These are phyloP conservation scores for Codiaeum variegatum DNA, from an alignment of 441 rosid genomes.

Conservation along the genomic window DNA sequence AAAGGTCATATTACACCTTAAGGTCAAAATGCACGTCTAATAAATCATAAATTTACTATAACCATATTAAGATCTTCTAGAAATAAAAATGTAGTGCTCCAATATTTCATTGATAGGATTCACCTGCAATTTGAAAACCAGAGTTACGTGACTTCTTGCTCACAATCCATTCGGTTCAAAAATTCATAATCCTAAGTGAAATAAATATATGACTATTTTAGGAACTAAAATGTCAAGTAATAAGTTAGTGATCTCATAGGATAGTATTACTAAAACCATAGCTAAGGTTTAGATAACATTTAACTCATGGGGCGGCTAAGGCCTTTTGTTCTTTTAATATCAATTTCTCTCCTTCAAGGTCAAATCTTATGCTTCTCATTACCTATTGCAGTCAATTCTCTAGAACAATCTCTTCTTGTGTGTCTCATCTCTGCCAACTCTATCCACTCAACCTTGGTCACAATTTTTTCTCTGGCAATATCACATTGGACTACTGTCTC, in stretches of 20 bases:
- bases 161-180: conserved; percentile 32
- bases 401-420: conserved; percentile 31
- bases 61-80: conserved; percentile 16
- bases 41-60: conserved; percentile 25
- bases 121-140: conserved; percentile 31
- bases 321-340: conserved; percentile 20
- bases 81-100: too few relatives aligned
- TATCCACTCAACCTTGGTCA: conserved; percentile 34
- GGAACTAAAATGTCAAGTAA: too few relatives aligned
- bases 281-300: too few relatives aligned
- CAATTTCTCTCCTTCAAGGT: conserved; percentile 26
- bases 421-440: conserved; percentile 30
- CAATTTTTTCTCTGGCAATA: conserved; percentile 31
- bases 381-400: conserved; percentile 35
- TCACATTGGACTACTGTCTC: conserved; percentile 28
- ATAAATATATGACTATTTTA: too few relatives aligned
- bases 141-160: conserved; percentile 39
- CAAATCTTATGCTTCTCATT: conserved; percentile 35
- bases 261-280: too few relatives aligned
- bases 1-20: neutral
- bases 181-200: too few relatives aligned
- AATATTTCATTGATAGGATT: conserved; percentile 37
- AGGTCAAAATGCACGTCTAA: conserved; percentile 21
- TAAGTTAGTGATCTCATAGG: too few relatives aligned
- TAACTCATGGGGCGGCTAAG: too few relatives aligned